A percentile compares a stretch with the other conserved stretches of the same genome.
Evolutionary conservation across 805 yeast genomes (phyloP).

Genomic region (Komagataella pastoris): DNA sequence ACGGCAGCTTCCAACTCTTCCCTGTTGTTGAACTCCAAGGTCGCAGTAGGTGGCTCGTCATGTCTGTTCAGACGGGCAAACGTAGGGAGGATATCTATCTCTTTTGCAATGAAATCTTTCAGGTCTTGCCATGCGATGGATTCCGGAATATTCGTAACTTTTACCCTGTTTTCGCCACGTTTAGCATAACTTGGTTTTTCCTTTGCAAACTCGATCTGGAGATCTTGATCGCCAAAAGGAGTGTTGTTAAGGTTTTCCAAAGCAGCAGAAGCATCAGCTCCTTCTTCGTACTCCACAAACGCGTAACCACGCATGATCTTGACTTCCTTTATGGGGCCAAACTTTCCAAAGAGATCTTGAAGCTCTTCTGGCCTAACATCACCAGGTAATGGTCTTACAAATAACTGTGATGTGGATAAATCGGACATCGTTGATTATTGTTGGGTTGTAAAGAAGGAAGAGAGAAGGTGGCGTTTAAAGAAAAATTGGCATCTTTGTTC

Average conservation of each 20-base stretch:
- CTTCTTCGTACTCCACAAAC: slow-evolving; percentile 70
- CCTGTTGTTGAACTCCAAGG: slow-evolving; percentile 44
- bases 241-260: slow-evolving; percentile 29
- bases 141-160: slow-evolving; percentile 58
- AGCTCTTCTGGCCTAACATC: slow-evolving; percentile 32
- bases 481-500: not conserved
- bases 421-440: slow-evolving; percentile 8
- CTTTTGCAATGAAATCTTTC: slow-evolving; percentile 81
- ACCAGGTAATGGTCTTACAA: slow-evolving; percentile 24
- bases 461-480: not conserved
- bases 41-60: slow-evolving; percentile 30
- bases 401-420: slow-evolving; percentile 21
- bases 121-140: slow-evolving; percentile 79
- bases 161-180: slow-evolving; percentile 63
- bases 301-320: slow-evolving; percentile 76
- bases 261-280: slow-evolving; percentile 39
- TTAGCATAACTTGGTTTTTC: slow-evolving; percentile 38
- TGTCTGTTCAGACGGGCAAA: slow-evolving; percentile 30
- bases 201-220: slow-evolving; percentile 41
- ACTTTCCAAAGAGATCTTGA: slow-evolving; percentile 52
- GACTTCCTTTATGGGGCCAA: slow-evolving; percentile 57
- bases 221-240: slow-evolving; percentile 34
- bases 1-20: slow-evolving; percentile 70
- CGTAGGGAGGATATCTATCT: slow-evolving; percentile 48
- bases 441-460: not conserved